A percentile compares a stretch with the other conserved stretches of the same genome.
Conservation (phyloP, 352 stramenopile species). For the Thraustochytrium striatum region DNA sequence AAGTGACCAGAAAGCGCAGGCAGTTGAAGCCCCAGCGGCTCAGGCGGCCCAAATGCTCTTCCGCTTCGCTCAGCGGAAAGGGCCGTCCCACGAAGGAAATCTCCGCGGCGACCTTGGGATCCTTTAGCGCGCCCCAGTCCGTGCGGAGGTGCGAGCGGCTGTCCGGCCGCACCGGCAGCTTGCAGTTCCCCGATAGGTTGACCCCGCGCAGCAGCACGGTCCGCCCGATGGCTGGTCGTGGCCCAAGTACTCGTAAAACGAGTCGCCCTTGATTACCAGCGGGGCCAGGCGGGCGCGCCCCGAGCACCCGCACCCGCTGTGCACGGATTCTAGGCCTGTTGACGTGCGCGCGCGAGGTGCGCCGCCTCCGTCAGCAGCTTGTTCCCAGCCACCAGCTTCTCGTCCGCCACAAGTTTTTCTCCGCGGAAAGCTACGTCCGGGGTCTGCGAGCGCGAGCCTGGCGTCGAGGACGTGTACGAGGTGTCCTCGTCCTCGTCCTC, state of each 20-base stretch:
- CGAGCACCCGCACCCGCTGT: no score
- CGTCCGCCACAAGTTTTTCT: no score
- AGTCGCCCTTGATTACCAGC: constrained; percentile 25
- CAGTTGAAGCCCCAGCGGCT: constrained; percentile 74
- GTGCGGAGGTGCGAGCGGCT: constrained; percentile 13
- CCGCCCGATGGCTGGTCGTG: constrained; percentile 57
- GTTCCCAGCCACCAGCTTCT: no score
- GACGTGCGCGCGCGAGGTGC: no score
- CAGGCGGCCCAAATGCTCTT: constrained; percentile 70
- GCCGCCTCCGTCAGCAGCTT: no score
- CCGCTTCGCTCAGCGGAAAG: constrained; percentile 73
- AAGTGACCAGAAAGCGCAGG: constrained; percentile 75
- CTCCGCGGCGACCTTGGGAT: constrained; percentile 61
- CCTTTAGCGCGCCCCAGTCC: constrained; percentile 56
- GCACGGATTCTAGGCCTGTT: no score
- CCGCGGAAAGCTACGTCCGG: no score
- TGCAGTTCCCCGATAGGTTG: constrained; percentile 78
- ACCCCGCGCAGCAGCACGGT: constrained; percentile 73
- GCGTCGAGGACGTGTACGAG: no score
- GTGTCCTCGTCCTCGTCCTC: no score
- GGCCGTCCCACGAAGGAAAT: constrained; percentile 74
- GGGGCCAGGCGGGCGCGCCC: background rate
- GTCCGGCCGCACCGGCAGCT: constrained; percentile 66
- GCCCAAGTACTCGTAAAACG: constrained; percentile 40
- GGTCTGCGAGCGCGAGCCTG: no score